A percentile compares a stretch with the other conserved stretches of the same genome.
These are phyloP conservation scores for Sophora flavescens DNA, from an alignment of 306 rosid genomes.

Conservation along the genomic window DNA sequence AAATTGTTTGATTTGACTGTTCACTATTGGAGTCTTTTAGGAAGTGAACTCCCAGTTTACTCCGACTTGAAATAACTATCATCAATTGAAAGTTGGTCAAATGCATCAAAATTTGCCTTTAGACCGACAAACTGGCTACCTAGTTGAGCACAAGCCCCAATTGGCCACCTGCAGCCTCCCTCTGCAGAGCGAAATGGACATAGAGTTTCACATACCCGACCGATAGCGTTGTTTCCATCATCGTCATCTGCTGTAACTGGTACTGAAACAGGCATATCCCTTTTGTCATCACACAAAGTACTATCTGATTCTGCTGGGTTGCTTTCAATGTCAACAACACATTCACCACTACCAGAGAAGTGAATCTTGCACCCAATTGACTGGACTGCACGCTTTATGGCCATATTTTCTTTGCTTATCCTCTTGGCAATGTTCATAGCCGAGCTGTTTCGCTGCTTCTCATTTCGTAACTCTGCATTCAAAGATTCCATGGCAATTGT, in stretches of 20 bases:
- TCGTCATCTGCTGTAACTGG: conserved; percentile 53
- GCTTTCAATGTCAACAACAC: conserved; percentile 73
- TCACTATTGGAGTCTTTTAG: neutral
- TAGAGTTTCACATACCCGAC: conserved; percentile 72
- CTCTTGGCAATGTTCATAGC: conserved; percentile 62
- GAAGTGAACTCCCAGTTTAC: conserved; percentile 41
- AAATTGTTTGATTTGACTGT: conserved; percentile 40
- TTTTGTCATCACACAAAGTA: conserved; percentile 49
- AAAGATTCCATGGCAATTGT: conserved; percentile 64
- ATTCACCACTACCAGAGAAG: conserved; percentile 74
- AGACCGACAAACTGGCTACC: conserved; percentile 89
- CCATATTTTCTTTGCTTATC: conserved; percentile 73
- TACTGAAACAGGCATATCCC: conserved; percentile 62
- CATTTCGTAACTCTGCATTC: conserved; percentile 70
- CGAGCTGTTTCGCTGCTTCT: conserved; percentile 71
- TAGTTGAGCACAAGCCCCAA: conserved; percentile 84
- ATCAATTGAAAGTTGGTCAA: conserved; percentile 78
- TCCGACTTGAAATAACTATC: conserved; percentile 84
- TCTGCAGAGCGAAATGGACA: conserved; percentile 77
- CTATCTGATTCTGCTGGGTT: conserved; percentile 54
- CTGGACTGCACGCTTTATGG: conserved; percentile 86
- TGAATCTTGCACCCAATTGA: conserved; percentile 89
- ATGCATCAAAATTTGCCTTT: conserved; percentile 93
- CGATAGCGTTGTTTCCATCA: conserved; percentile 49
- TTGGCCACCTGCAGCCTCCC: conserved; percentile 94